Evolutionary conservation across 2,329 filamentous ascomycete genomes (phyloP).

Genomic region (Verticillium nubilum): DNA sequence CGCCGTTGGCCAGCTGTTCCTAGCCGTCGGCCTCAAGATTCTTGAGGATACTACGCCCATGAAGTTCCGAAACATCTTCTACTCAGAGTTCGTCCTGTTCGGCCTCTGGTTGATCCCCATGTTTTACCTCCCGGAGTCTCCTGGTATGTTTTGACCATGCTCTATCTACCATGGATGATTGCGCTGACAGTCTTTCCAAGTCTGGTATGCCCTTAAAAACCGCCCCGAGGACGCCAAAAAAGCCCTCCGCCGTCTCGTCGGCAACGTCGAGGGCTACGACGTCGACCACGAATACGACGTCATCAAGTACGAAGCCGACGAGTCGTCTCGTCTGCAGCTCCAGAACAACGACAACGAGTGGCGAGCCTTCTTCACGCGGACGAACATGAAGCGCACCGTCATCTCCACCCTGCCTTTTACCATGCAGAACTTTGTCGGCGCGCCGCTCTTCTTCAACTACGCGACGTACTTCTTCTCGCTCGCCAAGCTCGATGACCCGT

Average conservation of each 20-base stretch:
- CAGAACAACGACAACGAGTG: conserved; percentile 4
- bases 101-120: conserved; percentile 3
- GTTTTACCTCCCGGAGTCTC: conserved; percentile 3
- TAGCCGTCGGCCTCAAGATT: conserved; percentile 3
- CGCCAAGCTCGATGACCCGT: conserved; percentile 14
- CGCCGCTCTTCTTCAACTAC: conserved; percentile 16
- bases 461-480: conserved; percentile 18
- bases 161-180: neutral
- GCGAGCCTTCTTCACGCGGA: conserved; percentile 2
- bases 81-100: conserved; percentile 6
- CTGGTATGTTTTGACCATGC: neutral
- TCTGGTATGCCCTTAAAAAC: neutral
- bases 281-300: conserved; percentile 16
- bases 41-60: conserved; percentile 1
- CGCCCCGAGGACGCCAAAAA: conserved; percentile 11
- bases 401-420: conserved; percentile 15
- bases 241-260: conserved; percentile 3
- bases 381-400: conserved; percentile 13
- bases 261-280: conserved; percentile 4
- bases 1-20: conserved; percentile 5
- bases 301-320: conserved; percentile 11
- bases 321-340: conserved; percentile 3
- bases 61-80: conserved; percentile 5
- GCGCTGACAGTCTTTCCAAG: neutral
- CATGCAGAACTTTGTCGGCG: conserved; percentile 15